Evolutionary conservation across 768 basidiomycete species (phyloP).

Genomic region (Filobasidium wieringae): DNA sequence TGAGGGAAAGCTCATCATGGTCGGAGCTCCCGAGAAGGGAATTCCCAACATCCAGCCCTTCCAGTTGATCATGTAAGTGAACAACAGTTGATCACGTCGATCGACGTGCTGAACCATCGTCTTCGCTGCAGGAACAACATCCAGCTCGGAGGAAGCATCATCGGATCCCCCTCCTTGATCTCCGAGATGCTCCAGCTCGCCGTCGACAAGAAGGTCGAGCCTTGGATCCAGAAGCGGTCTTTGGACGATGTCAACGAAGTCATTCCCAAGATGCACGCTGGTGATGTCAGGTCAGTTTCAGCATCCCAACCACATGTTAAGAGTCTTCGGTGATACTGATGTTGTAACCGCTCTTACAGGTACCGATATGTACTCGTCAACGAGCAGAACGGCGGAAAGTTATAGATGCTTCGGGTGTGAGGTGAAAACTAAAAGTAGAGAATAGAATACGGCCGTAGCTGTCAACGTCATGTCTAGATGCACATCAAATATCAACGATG

Average conservation of each 20-base stretch:
- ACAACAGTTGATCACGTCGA: no score
- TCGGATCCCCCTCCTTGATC: conserved; percentile 22
- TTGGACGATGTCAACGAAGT: conserved; percentile 29
- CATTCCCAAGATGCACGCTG: conserved; percentile 21
- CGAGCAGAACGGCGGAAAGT: conserved; percentile 28
- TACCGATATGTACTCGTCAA: conserved; percentile 35
- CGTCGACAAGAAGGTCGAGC: conserved; percentile 26
- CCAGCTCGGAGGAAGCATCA: conserved; percentile 12
- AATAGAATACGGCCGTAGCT: no score
- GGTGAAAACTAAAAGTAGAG: no score
- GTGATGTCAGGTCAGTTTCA: no score
- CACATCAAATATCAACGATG: no score
- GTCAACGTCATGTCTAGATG: no score
- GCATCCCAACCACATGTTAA: no score
- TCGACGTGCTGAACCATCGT: no score
- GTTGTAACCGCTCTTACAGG: no score
- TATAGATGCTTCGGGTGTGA: no score
- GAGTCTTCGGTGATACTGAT: no score
- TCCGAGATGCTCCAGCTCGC: conserved; percentile 21
- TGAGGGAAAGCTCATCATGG: conserved; percentile 27
- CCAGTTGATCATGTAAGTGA: conserved; percentile 35
- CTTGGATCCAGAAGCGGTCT: conserved; percentile 28
- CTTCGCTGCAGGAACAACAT: conserved; percentile 11
- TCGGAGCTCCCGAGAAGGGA: conserved; percentile 35
- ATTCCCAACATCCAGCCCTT: conserved; percentile 41